phyloP scores from a whole-genome alignment of 179 eudicot genomes.

The Beta lomatogona region DNA sequence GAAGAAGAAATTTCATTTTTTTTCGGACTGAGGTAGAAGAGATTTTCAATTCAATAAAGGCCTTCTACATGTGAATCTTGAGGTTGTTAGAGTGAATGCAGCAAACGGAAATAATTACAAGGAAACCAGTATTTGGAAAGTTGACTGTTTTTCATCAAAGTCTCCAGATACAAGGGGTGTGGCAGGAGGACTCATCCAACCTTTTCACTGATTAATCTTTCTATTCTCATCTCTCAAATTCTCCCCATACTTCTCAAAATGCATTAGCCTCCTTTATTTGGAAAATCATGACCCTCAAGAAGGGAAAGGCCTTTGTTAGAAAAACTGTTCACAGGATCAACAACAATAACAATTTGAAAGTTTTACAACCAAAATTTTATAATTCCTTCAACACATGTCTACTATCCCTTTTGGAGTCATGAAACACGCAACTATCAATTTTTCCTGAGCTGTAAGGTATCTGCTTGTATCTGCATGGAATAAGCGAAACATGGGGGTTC shows the following conservation, averaged over 20 bases:
- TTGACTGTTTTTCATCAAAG: not conserved
- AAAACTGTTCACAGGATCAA: not conserved
- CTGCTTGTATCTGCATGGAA: not conserved
- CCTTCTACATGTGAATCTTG: not conserved
- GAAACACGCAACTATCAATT: not conserved
- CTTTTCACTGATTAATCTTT: not conserved
- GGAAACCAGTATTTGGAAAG: not conserved
- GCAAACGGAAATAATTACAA: not conserved
- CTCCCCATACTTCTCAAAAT: not conserved
- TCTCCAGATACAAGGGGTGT: not conserved
- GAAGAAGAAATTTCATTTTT: not conserved
- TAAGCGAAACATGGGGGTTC: not conserved
- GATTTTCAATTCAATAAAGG: not conserved
- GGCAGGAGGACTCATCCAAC: not conserved
- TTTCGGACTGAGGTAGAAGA: not conserved
- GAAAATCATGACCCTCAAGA: not conserved
- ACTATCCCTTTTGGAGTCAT: not conserved
- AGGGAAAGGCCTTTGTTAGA: not conserved
- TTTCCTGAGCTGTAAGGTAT: not conserved
- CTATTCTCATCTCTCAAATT: not conserved
- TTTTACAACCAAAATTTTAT: not conserved
- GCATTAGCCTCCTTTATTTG: not conserved
- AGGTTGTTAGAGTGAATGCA: not conserved
- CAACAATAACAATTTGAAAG: not conserved
- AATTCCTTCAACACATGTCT: not conserved